Evolutionary conservation across 2,329 filamentous ascomycete species (phyloP).

Genomic region (Cryphonectria carpinicola): DNA sequence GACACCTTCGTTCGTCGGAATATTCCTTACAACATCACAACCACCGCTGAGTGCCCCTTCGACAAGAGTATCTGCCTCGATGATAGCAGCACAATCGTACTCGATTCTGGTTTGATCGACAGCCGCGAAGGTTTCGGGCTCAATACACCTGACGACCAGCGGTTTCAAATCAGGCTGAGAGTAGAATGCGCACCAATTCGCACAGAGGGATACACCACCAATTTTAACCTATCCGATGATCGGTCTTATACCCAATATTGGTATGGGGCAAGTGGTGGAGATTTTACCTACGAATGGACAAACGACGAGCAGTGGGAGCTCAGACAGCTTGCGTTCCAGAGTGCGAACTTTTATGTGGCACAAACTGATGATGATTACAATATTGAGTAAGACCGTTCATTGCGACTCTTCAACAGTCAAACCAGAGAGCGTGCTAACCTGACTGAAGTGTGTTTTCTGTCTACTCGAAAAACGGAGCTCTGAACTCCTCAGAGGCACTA

Average conservation of each 20-base stretch:
- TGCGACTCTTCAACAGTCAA: too few species aligned
- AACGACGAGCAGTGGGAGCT: constrained; percentile 1
- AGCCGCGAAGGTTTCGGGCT: constrained; percentile 9
- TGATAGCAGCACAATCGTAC: not conserved
- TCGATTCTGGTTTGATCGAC: constrained; percentile 6
- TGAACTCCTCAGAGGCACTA: not conserved
- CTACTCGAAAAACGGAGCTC: not conserved
- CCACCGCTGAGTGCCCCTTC: not conserved
- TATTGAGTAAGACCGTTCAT: not conserved
- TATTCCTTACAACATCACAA: not conserved
- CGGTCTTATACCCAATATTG: constrained; percentile 6
- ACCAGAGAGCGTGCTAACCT: not conserved
- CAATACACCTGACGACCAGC: constrained; percentile 5
- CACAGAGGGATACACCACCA: not conserved
- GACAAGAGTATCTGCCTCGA: not conserved
- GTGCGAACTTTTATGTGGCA: not conserved
- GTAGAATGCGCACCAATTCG: constrained; percentile 4
- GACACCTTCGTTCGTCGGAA: not conserved
- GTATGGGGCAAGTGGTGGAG: constrained; percentile 1
- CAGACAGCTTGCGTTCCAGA: not conserved
- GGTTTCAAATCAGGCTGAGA: constrained; percentile 6
- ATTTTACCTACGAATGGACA: constrained; percentile 2
- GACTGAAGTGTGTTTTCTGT: not conserved
- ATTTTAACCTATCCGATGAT: not conserved
- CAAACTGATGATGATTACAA: constrained; percentile 11